Percentiles rank a stretch among this genome's conserved stretches.
phyloP scores from a whole-genome alignment of 2,329 filamentous ascomycete species.

The Curvularia sp. region DNA sequence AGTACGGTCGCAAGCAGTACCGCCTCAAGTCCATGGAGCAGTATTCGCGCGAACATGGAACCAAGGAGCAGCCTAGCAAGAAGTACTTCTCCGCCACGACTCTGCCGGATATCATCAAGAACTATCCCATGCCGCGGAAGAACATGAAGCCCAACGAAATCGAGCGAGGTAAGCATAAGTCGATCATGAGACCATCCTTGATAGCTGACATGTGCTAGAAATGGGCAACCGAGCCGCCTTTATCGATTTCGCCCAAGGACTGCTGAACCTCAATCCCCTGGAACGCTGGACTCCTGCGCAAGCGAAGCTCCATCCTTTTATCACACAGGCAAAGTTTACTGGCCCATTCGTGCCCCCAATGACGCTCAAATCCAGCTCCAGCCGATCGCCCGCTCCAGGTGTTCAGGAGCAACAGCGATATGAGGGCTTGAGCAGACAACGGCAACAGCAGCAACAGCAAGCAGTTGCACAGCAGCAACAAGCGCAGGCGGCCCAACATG shows the following conservation, averaged over 20 bases:
- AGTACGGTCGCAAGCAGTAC: conserved; percentile 90
- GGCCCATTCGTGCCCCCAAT: conserved; percentile 96
- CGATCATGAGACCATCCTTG: neutral
- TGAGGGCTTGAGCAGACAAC: conserved; percentile 90
- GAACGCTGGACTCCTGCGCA: conserved; percentile 98
- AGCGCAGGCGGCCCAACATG: conserved; percentile 65
- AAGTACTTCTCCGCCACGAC: conserved; percentile 98
- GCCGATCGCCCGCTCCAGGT: conserved; percentile 88
- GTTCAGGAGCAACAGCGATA: conserved; percentile 96
- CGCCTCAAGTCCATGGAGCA: conserved; percentile 97
- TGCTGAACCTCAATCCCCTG: conserved; percentile 92
- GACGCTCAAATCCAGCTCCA: conserved; percentile 87
- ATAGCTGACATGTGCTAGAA: conserved; percentile 64
- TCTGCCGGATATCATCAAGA: conserved; percentile 94
- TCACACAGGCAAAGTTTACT: conserved; percentile 97
- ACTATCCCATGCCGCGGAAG: conserved; percentile 97
- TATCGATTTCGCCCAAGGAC: conserved; percentile 94
- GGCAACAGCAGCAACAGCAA: conserved; percentile 65
- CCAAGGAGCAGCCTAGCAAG: conserved; percentile 98
- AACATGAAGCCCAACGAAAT: conserved; percentile 99
- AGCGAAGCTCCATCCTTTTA: conserved; percentile 96
- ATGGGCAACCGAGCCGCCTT: conserved; percentile 98
- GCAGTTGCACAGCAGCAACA: conserved; percentile 63
- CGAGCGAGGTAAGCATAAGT: conserved; percentile 76
- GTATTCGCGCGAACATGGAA: conserved; percentile 92